Evolutionary conservation across 139 green algal species (phyloP), one percentile per base, ranked within the genome.

Genomic region (Micractinium conductrix): DNA sequence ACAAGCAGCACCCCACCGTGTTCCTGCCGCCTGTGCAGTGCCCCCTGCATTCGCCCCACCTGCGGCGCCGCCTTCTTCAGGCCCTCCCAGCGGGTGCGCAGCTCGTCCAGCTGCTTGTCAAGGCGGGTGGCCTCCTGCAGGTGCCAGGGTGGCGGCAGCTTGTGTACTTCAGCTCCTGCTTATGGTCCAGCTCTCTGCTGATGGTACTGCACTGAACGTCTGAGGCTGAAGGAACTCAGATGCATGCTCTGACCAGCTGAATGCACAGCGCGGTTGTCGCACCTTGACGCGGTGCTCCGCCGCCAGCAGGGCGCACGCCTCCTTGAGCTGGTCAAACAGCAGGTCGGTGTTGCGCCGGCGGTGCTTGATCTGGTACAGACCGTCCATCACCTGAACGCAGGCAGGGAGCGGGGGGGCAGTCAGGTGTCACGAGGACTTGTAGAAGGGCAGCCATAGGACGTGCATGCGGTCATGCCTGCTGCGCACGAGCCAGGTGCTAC

Each of bases 81-180:
- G 5, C 93, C 89, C 40, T 95, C 90, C 91, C 93, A 94, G 68
- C 88, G 85, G 17, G 38, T 67, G 24, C 84, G 86, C 60, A 92
- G 71, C 5, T 95, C 92, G 1, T 95, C 93, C 67, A 97, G 88
- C 62, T 92, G 87, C 90, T 95, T 95, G 85, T 96, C 91, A 92
- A 79, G 76, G 79, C 21, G 37, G 70, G 58, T 8, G 50, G 84
- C 62, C 45, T 85, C 78, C 58, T n/a, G n/a, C n/a, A n/a, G n/a
- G n/a, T n/a, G n/a, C n/a, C n/a, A n/a, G n/a, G n/a, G n/a, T n/a
- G n/a, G n/a, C n/a, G n/a, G n/a, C n/a, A n/a, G n/a, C n/a, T n/a
- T n/a, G n/a, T n/a, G n/a, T n/a, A n/a, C n/a, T n/a, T n/a, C n/a
- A n/a, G n/a, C n/a, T n/a, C n/a, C n/a, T n/a, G n/a, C n/a, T n/a